Percentiles rank a stretch among this genome's conserved stretches.
Evolutionary conservation across 306 rosid genomes (phyloP).

Genomic region (Quillaja saponaria): DNA sequence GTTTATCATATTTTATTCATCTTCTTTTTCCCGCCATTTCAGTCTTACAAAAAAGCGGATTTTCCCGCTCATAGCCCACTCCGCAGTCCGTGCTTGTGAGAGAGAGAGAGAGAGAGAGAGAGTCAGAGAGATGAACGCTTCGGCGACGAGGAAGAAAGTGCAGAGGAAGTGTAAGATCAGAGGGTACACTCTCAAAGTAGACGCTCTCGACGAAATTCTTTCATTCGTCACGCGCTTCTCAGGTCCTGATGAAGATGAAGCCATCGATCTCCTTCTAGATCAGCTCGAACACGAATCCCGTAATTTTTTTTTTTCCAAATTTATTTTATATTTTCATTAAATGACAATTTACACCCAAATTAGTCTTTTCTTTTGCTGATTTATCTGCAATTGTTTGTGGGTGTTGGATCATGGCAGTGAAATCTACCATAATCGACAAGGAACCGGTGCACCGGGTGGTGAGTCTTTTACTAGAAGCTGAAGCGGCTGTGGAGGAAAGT

Average conservation of each 20-base stretch:
- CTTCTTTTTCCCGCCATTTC: conserved; percentile 42
- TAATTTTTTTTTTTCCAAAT: conserved; percentile 14
- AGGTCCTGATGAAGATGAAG: conserved; percentile 54
- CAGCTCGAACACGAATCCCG: conserved; percentile 55
- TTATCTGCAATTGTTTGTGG: neutral
- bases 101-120: conserved; percentile 13
- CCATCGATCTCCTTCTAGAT: conserved; percentile 65
- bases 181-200: conserved; percentile 69
- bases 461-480: conserved; percentile 49
- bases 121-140: conserved; percentile 46
- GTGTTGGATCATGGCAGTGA: conserved; percentile 49
- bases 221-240: conserved; percentile 57
- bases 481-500: conserved; percentile 38
- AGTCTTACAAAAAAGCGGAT: neutral
- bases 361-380: neutral
- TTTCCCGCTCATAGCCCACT: conserved; percentile 45
- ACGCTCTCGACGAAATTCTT: conserved; percentile 74
- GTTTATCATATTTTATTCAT: neutral
- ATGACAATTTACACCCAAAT: neutral
- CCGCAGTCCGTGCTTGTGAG: neutral
- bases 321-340: neutral
- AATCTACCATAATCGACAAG: conserved; percentile 63
- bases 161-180: conserved; percentile 77
- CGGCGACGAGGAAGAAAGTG: conserved; percentile 59
- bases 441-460: conserved; percentile 63